phyloP scores from a whole-genome alignment of 495 filamentous ascomycete genomes.

The Penicillium canariense region DNA sequence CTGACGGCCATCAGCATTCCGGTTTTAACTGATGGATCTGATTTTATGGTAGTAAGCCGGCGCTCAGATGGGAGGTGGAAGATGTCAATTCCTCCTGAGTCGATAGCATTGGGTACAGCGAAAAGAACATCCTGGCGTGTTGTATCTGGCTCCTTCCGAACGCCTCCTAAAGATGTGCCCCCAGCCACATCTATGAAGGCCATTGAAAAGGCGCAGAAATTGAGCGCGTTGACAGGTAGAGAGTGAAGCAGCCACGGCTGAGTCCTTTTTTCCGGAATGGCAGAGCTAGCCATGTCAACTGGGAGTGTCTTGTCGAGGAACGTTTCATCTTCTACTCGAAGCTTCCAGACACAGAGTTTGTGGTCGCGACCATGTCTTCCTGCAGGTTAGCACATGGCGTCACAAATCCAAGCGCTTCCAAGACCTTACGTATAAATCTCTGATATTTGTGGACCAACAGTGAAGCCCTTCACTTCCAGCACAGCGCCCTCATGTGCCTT shows the following conservation, averaged over 20 bases:
- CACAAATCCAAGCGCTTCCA: neutral
- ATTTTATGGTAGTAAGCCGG: conserved; percentile 64
- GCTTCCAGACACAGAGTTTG: conserved; percentile 80
- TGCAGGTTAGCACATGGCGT: neutral
- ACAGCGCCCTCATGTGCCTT: conserved; percentile 77
- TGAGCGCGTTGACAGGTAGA: conserved; percentile 85
- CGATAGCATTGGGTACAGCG: conserved; percentile 73
- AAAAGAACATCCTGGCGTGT: conserved; percentile 48
- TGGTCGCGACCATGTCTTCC: conserved; percentile 86
- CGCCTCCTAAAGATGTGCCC: neutral
- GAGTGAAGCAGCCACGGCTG: conserved; percentile 85
- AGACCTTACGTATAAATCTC: conserved; percentile 62
- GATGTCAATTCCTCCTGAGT: conserved; percentile 80
- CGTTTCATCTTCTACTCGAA: conserved; percentile 54
- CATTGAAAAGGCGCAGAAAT: conserved; percentile 88
- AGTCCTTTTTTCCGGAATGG: conserved; percentile 24
- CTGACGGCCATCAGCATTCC: conserved; percentile 91
- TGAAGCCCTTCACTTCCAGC: conserved; percentile 66
- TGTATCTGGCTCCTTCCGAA: neutral
- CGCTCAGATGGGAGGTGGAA: conserved; percentile 75
- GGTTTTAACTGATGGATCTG: conserved; percentile 55
- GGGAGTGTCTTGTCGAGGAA: conserved; percentile 68
- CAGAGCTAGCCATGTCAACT: conserved; percentile 48
- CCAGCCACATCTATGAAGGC: conserved; percentile 17
- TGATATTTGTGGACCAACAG: conserved; percentile 49